phyloP scores from a whole-genome alignment of 306 rosid genomes.

The Cicer yamashitae region DNA sequence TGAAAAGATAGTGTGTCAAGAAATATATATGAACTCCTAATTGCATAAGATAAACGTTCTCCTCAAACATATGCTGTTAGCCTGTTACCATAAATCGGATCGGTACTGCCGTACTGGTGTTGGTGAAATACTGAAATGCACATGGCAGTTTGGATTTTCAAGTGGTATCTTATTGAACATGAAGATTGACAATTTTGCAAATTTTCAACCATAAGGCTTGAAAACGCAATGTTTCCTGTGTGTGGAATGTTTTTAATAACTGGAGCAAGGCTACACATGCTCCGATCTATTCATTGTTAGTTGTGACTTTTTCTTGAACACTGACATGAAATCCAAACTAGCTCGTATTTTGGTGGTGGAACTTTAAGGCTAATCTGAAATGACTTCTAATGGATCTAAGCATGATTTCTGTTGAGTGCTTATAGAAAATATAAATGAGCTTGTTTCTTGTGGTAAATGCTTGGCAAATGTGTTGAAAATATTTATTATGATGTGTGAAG shows the following conservation, averaged over 20 bases:
- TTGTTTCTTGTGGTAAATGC: slow-evolving; percentile 30
- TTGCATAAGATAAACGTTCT: slow-evolving; percentile 12
- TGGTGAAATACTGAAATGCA: slow-evolving; percentile 31
- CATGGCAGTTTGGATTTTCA: slow-evolving; percentile 35
- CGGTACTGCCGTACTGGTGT: background rate
- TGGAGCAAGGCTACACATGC: slow-evolving; percentile 2
- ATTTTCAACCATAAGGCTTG: slow-evolving; percentile 12
- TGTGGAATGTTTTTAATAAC: background rate
- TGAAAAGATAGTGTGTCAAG: background rate
- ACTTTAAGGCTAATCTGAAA: slow-evolving; percentile 28
- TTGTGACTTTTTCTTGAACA: background rate
- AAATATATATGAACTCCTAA: slow-evolving; percentile 14
- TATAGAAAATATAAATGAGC: background rate
- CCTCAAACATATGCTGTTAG: background rate
- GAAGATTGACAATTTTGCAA: slow-evolving; percentile 8
- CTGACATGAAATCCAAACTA: slow-evolving; percentile 5
- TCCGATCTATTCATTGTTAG: background rate
- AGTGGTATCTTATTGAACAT: slow-evolving; percentile 23
- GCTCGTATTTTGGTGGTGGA: slow-evolving; percentile 33
- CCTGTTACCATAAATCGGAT: slow-evolving; percentile 7
- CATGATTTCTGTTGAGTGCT: slow-evolving; percentile 28
- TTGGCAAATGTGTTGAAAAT: background rate
- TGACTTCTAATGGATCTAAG: slow-evolving; percentile 25
- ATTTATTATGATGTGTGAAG: background rate
- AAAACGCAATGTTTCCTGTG: slow-evolving; percentile 6